Percentiles rank a stretch among this genome's conserved stretches.
Evolutionary conservation across 2,329 filamentous ascomycete species (phyloP).

Genomic region (Bipolaris oryzae): DNA sequence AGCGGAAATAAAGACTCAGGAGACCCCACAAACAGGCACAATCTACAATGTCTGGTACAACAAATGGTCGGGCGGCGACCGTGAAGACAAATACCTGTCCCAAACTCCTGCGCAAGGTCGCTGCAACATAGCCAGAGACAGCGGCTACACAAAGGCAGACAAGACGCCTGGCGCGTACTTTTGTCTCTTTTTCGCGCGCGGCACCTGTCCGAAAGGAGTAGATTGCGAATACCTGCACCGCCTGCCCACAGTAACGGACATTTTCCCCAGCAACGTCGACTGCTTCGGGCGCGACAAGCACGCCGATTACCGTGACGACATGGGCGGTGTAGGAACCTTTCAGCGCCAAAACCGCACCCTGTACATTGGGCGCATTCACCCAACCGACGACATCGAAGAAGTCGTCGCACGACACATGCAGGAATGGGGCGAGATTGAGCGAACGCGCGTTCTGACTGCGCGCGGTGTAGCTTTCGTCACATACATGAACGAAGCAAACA

Average conservation of each 20-base stretch:
- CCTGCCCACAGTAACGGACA: conserved; percentile 81
- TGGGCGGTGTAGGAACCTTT: conserved; percentile 95
- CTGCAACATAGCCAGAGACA: conserved; percentile 79
- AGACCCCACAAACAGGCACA: conserved; percentile 88
- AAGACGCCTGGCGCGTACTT: conserved; percentile 73
- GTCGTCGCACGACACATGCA: conserved; percentile 92
- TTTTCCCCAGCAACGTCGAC: conserved; percentile 93
- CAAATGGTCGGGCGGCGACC: conserved; percentile 95
- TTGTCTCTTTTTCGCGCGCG: conserved; percentile 89
- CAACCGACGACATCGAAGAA: conserved; percentile 96
- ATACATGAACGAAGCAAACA: conserved; percentile 76
- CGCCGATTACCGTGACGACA: conserved; percentile 91
- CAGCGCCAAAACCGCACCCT: conserved; percentile 92
- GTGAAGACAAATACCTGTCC: conserved; percentile 87
- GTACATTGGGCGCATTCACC: conserved; percentile 92
- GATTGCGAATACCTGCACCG: conserved; percentile 96
- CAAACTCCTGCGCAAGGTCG: conserved; percentile 82
- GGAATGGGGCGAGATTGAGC: conserved; percentile 94
- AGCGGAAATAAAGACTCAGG: conserved; percentile 78
- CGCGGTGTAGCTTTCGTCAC: conserved; percentile 95
- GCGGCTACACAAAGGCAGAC: conserved; percentile 58
- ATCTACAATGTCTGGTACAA: conserved; percentile 99
- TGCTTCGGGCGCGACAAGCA: conserved; percentile 95
- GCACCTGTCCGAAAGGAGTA: conserved; percentile 79
- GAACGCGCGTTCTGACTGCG: conserved; percentile 83